Percentiles rank a stretch among this genome's conserved stretches.
phyloP scores from a whole-genome alignment of 2,329 filamentous ascomycete species.

The Ustilaginoidea virens region DNA sequence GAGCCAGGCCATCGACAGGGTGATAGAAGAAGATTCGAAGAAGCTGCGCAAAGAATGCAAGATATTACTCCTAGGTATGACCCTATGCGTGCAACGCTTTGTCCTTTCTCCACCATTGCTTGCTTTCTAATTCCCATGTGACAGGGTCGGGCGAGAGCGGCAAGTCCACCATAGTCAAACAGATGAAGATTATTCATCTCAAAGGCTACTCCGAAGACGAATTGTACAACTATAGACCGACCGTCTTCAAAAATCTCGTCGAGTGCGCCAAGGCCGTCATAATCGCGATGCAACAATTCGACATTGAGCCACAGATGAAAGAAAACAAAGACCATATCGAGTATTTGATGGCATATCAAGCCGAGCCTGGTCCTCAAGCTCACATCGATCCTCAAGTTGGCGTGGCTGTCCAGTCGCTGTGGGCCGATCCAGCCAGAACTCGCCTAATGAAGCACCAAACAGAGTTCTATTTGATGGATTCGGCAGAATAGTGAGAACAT shows the following conservation, averaged over 20 bases:
- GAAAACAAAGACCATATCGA: conserved; percentile 61
- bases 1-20: conserved; percentile 89
- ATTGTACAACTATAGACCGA: conserved; percentile 82
- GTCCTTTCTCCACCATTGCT: not conserved
- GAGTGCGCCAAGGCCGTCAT: conserved; percentile 94
- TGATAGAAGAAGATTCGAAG: conserved; percentile 86
- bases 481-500: conserved; percentile 79
- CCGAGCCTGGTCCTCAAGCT: conserved; percentile 80
- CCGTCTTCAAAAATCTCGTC: conserved; percentile 94
- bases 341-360: conserved; percentile 73
- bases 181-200: conserved; percentile 99
- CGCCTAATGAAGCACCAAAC: conserved; percentile 84
- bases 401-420: conserved; percentile 69
- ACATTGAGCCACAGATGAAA: conserved; percentile 60
- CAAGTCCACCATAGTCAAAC: conserved; percentile 98
- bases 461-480: conserved; percentile 99
- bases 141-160: conserved; percentile 94
- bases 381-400: conserved; percentile 70
- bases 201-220: conserved; percentile 95
- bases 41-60: conserved; percentile 95
- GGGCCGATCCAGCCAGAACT: conserved; percentile 75
- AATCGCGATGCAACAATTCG: conserved; percentile 80
- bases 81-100: no score
- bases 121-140: not conserved
- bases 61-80: conserved; percentile 76